Percentiles rank a stretch among this genome's conserved stretches.
These are phyloP conservation scores for Eimeria sp. DNA, from an alignment of 169 alveolate species.

Conservation along the genomic window DNA sequence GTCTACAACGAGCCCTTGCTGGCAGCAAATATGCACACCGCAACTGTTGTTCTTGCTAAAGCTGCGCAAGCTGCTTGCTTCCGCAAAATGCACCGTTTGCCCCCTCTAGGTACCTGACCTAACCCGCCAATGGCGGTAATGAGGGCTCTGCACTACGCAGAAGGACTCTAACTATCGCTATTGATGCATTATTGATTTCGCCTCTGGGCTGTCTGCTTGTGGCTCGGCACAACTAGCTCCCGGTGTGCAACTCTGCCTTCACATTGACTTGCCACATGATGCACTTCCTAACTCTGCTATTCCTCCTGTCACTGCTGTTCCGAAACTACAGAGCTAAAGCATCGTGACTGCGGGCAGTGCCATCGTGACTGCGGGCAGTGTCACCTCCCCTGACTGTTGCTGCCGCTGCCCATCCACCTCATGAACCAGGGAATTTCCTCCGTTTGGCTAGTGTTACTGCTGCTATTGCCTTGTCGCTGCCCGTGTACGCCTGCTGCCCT, in stretches of 20 bases:
- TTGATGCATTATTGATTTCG: neutral
- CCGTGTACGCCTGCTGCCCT: slow-evolving; percentile 29
- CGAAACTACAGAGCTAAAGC: neutral
- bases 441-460: slow-evolving; percentile 12
- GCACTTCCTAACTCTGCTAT: neutral
- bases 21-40: neutral
- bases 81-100: slow-evolving; percentile 26
- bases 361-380: neutral
- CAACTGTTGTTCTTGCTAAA: neutral
- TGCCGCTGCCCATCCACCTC: slow-evolving; percentile 72
- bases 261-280: neutral
- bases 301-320: neutral
- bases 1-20: neutral
- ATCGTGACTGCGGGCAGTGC: neutral
- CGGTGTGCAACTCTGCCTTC: neutral
- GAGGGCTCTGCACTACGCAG: neutral
- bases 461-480: neutral
- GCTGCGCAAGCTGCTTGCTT: neutral
- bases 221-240: neutral
- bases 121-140: neutral
- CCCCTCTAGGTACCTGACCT: slow-evolving; percentile 24
- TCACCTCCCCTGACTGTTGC: slow-evolving; percentile 38
- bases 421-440: slow-evolving; percentile 40
- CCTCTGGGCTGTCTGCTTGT: slow-evolving; percentile 29
- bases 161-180: neutral